Evolutionary conservation across 2,329 filamentous ascomycete species (phyloP).

Genomic region (Lachnellula subtilissima): DNA sequence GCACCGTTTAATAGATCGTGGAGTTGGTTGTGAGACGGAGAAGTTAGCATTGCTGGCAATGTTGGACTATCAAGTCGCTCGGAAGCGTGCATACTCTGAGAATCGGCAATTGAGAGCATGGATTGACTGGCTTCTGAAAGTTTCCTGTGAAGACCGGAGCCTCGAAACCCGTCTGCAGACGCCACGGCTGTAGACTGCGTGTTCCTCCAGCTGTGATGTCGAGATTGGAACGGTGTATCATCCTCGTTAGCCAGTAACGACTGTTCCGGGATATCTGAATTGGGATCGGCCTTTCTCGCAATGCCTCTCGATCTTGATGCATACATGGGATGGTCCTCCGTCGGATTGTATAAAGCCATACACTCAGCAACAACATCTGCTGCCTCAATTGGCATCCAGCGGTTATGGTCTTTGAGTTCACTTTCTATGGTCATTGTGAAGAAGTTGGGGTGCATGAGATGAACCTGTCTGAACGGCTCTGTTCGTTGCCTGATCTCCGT

Average conservation of each 20-base stretch:
- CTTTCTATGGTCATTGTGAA: constrained; percentile 74
- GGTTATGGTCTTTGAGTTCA: constrained; percentile 68
- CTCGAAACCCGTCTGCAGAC: constrained; percentile 37
- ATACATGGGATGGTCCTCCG: constrained; percentile 17
- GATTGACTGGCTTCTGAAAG: constrained; percentile 47
- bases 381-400: constrained; percentile 75
- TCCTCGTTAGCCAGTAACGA: constrained; percentile 20
- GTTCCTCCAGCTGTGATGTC: constrained; percentile 47
- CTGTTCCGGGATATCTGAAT: constrained; percentile 28
- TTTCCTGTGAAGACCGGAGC: constrained; percentile 37
- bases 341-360: constrained; percentile 55
- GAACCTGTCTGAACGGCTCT: constrained; percentile 67
- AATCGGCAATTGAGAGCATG: constrained; percentile 43
- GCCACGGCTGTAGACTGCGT: constrained; percentile 42
- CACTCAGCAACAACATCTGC: constrained; percentile 77
- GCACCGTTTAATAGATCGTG: constrained; percentile 59
- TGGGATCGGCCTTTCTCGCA: constrained; percentile 14
- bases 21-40: constrained; percentile 50
- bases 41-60: constrained; percentile 45
- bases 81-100: constrained; percentile 24
- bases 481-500: constrained; percentile 72
- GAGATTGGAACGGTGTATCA: constrained; percentile 22
- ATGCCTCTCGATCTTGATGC: constrained; percentile 12
- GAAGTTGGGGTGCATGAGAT: constrained; percentile 79
- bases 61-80: constrained; percentile 55